Evolutionary conservation across 1,284 basidiomycete genomes (phyloP).

Genomic region (Meira miltonrushii): DNA sequence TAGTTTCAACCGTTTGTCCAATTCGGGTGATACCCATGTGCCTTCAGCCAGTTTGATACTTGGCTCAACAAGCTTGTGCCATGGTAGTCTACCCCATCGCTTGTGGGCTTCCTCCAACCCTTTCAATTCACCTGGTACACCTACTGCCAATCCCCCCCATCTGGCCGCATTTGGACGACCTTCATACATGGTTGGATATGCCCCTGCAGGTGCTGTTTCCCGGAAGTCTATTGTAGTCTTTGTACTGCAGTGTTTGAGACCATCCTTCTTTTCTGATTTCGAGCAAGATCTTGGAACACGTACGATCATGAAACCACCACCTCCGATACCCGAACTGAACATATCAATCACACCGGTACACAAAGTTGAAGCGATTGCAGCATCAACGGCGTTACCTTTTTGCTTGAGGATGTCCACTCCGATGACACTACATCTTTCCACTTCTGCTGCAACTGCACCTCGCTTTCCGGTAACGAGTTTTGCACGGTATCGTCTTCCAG

Average conservation of each 20-base stretch:
- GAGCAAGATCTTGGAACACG: constrained; percentile 60
- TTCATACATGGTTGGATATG: constrained; percentile 66
- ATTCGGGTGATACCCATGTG: constrained; percentile 70
- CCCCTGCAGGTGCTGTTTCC: constrained; percentile 70
- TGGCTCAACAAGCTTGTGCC: constrained; percentile 72
- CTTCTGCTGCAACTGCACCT: constrained; percentile 41
- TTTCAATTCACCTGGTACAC: constrained; percentile 77
- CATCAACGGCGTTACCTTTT: constrained; percentile 86
- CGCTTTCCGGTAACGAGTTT: constrained; percentile 20
- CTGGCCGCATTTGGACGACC: constrained; percentile 57
- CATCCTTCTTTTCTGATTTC: neutral
- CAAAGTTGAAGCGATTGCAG: constrained; percentile 63
- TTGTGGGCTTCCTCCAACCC: constrained; percentile 74
- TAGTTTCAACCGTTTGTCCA: constrained; percentile 66
- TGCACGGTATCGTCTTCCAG: constrained; percentile 3
- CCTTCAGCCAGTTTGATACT: constrained; percentile 59
- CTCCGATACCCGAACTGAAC: constrained; percentile 79
- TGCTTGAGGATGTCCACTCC: constrained; percentile 54
- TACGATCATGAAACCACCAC: constrained; percentile 86
- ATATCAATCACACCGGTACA: constrained; percentile 43
- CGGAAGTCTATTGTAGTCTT: constrained; percentile 67
- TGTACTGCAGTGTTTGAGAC: neutral
- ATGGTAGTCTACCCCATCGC: constrained; percentile 72
- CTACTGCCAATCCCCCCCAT: constrained; percentile 58
- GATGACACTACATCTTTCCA: constrained; percentile 25